These are phyloP conservation scores for Daldinia sp. DNA, from an alignment of 2,329 filamentous ascomycete genomes.

Conservation along the genomic window DNA sequence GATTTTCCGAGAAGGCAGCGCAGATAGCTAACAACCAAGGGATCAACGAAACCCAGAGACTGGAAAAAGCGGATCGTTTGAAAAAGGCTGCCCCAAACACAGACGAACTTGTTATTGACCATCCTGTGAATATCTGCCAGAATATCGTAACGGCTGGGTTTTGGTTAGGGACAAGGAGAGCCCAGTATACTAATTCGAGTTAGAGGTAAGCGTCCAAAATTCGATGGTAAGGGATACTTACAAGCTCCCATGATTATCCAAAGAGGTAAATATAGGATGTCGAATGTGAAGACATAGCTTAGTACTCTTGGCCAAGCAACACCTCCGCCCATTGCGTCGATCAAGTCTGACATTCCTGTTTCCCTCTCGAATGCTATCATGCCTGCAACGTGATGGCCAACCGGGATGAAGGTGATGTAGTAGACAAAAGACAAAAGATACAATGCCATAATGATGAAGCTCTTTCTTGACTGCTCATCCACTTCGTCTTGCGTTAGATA, in stretches of 20 bases:
- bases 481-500: conserved; percentile 59
- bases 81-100: conserved; percentile 65
- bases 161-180: conserved; percentile 49
- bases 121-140: conserved; percentile 62
- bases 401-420: conserved; percentile 75
- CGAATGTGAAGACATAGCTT: conserved; percentile 75
- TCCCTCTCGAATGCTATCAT: conserved; percentile 78
- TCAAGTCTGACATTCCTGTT: conserved; percentile 76
- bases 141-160: conserved; percentile 52
- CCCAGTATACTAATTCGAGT: conserved; percentile 59
- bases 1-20: conserved; percentile 41
- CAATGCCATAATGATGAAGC: conserved; percentile 74
- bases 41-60: conserved; percentile 50
- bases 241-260: conserved; percentile 54
- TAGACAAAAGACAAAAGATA: conserved; percentile 75
- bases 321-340: conserved; percentile 81
- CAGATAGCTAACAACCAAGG: conserved; percentile 49
- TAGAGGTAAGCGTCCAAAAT: conserved; percentile 47
- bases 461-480: conserved; percentile 67
- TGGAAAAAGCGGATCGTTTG: conserved; percentile 49
- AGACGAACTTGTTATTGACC: conserved; percentile 72
- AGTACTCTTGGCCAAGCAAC: conserved; percentile 70
- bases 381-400: conserved; percentile 78
- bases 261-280: conserved; percentile 71
- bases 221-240: conserved; percentile 52